Conservation (phyloP, 1,284 basidiomycete genomes). For the Ustilago vetiveriae region DNA sequence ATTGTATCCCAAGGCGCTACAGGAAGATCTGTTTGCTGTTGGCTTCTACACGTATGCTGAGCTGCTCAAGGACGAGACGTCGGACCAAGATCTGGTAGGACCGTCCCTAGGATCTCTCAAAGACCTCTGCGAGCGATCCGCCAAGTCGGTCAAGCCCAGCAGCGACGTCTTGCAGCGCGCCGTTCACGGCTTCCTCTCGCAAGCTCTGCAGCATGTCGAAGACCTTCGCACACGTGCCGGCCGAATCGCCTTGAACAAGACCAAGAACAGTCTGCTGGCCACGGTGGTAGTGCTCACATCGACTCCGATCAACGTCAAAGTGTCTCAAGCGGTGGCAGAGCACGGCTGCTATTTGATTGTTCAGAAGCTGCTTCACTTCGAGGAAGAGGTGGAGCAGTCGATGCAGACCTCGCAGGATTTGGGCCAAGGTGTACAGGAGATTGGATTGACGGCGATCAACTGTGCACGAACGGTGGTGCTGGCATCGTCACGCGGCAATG, state of each 20-base stretch:
- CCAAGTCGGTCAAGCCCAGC: slow-evolving; percentile 54
- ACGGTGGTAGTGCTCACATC: slow-evolving; percentile 85
- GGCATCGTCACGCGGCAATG: slow-evolving; percentile 70
- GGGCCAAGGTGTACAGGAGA: slow-evolving; percentile 68
- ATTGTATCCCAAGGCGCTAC: slow-evolving; percentile 72
- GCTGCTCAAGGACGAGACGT: slow-evolving; percentile 67
- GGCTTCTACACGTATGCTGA: slow-evolving; percentile 83
- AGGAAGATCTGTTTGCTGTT: slow-evolving; percentile 81
- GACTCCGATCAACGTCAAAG: slow-evolving; percentile 75
- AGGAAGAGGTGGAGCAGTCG: slow-evolving; percentile 70
- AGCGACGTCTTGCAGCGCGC: slow-evolving; percentile 70
- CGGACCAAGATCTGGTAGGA: slow-evolving; percentile 50
- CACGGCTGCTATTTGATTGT: slow-evolving; percentile 84
- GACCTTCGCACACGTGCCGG: slow-evolving; percentile 79
- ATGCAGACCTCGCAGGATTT: slow-evolving; percentile 46
- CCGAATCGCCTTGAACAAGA: slow-evolving; percentile 79
- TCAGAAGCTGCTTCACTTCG: slow-evolving; percentile 75
- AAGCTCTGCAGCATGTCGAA: slow-evolving; percentile 85
- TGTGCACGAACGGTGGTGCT: slow-evolving; percentile 79
- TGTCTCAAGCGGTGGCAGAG: slow-evolving; percentile 82
- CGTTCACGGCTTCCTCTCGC: slow-evolving; percentile 85
- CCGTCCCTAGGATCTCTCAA: slow-evolving; percentile 57
- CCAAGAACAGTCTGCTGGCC: slow-evolving; percentile 89
- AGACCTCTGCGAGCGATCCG: slow-evolving; percentile 52
- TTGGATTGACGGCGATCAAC: slow-evolving; percentile 84